Evolutionary conservation across 2,329 filamentous ascomycete species (phyloP).

Genomic region (Botryotinia narcissicola): DNA sequence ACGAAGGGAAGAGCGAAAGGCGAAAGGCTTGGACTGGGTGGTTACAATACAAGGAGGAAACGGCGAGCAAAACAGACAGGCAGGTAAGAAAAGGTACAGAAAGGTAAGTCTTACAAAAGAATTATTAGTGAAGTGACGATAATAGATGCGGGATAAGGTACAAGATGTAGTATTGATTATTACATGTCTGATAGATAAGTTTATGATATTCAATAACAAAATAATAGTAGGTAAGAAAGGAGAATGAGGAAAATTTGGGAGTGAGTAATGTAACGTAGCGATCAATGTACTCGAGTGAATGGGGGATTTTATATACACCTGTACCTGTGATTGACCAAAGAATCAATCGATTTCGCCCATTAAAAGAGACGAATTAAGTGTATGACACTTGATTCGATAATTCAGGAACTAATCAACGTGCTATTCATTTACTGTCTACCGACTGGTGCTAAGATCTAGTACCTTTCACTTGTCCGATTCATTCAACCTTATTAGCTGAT

Average conservation of each 20-base stretch:
- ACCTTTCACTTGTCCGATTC: neutral
- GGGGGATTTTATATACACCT: neutral
- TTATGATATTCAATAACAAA: neutral
- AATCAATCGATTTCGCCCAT: neutral
- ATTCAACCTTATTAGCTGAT: neutral
- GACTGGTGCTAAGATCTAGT: neutral
- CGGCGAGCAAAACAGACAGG: neutral
- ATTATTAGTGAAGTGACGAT: neutral
- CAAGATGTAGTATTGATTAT: neutral
- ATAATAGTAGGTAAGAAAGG: neutral
- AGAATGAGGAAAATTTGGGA: neutral
- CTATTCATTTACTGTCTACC: no score
- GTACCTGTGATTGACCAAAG: neutral
- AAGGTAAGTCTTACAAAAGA: neutral
- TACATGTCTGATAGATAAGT: neutral
- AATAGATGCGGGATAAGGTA: neutral
- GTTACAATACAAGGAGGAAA: neutral
- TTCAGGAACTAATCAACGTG: no score
- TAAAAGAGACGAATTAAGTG: neutral
- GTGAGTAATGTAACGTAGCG: neutral
- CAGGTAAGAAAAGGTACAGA: constrained; percentile 6
- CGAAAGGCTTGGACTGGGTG: neutral
- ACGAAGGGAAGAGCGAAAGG: no score
- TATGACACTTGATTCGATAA: neutral
- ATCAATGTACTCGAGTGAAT: neutral